Evolutionary conservation across 345 rosid species (phyloP).

Genomic region (thale cress (Arabidopsis thaliana)): DNA sequence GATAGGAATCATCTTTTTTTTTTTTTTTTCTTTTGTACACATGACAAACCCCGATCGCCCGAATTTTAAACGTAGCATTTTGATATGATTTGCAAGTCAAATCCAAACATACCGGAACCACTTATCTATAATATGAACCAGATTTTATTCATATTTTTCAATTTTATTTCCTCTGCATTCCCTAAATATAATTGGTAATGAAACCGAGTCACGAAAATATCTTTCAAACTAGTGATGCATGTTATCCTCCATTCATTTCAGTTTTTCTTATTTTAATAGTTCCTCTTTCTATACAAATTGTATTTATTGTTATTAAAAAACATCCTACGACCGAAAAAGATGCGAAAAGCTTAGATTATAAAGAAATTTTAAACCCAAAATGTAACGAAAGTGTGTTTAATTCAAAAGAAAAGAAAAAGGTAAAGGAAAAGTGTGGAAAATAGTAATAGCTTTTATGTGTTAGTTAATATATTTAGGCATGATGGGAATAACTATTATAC

Average conservation of each 20-base stretch:
- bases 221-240: neutral
- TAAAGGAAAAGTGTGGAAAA: constrained; percentile 19
- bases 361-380: neutral
- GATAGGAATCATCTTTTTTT: neutral
- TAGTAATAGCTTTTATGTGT: neutral
- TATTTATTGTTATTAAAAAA: neutral
- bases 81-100: constrained; percentile 11
- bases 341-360: neutral
- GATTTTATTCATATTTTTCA: constrained; percentile 3
- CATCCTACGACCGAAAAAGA: neutral
- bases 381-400: constrained; percentile 4
- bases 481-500: constrained; percentile 5
- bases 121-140: neutral
- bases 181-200: neutral
- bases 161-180: neutral
- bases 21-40: constrained; percentile 33
- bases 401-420: neutral
- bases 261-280: neutral
- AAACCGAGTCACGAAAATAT: neutral
- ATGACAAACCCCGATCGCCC: constrained; percentile 16
- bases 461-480: neutral
- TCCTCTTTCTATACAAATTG: neutral
- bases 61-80: neutral
- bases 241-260: neutral
- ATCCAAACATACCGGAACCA: constrained; percentile 30